A percentile compares a stretch with the other conserved stretches of the same genome.
phyloP scores from a whole-genome alignment of 805 yeast species.

The Tetrapisispora nanseiensis region DNA sequence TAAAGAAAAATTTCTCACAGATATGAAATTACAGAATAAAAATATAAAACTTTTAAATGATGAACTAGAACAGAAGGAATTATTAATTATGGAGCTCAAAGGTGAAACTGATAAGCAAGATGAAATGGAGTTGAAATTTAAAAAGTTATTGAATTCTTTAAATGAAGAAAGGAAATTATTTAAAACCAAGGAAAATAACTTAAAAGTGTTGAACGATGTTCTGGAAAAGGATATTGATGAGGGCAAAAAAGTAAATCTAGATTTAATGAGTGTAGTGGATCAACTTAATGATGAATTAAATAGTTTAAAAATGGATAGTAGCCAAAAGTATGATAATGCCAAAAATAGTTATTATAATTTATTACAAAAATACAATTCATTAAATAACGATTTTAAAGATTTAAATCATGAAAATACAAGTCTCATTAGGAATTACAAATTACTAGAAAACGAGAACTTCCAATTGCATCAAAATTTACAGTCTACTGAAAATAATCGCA shows the following conservation, averaged over 20 bases:
- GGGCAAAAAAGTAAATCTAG: not conserved
- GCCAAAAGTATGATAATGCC: constrained; percentile 22
- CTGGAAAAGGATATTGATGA: constrained; percentile 12
- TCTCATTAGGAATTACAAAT: constrained; percentile 9
- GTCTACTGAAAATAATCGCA: constrained; percentile 4
- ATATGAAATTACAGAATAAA: not conserved
- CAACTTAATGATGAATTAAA: constrained; percentile 15
- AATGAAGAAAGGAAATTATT: constrained; percentile 10
- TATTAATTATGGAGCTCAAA: constrained; percentile 6
- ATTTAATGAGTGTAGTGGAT: constrained; percentile 5
- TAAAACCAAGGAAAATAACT: constrained; percentile 16
- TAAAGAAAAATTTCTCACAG: not conserved
- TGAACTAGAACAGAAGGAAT: constrained; percentile 10
- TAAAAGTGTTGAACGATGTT: constrained; percentile 17
- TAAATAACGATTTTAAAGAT: constrained; percentile 7
- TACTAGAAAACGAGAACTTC: constrained; percentile 18
- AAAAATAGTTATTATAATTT: constrained; percentile 11
- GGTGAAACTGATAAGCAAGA: constrained; percentile 6
- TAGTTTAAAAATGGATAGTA: constrained; percentile 16
- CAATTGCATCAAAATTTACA: constrained; percentile 17
- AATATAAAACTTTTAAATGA: not conserved
- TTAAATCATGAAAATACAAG: constrained; percentile 7
- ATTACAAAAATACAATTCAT: constrained; percentile 7
- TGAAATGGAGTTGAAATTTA: constrained; percentile 5
- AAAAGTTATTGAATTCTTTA: constrained; percentile 8